Evolutionary conservation across 345 rosid genomes (phyloP), one percentile per base, ranked within the genome.

Genomic region (Eutrema yunnanense): DNA sequence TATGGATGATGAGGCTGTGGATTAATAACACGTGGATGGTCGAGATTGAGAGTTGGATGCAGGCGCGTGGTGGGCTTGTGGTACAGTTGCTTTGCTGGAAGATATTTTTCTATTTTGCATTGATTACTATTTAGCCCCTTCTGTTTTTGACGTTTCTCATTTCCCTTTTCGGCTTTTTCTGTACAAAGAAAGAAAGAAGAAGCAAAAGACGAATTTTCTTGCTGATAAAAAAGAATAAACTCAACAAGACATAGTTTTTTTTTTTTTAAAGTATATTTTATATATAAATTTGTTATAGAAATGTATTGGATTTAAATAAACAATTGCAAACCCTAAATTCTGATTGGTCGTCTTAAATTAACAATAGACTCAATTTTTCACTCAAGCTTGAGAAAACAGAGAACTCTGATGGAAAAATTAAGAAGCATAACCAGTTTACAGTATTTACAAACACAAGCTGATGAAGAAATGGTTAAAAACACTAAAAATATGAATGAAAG

Each of bases 1-100:
- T 38, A 26, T 4, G 60, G 67, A 14, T 19, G 62, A 54, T 78
- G 74, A 8, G 82, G 84, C 51, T 82, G 10, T 51, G 56, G 84
- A 87, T 83, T 4, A 0, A 0, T 0, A 76, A 73, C 72, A 81
- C 79, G 87, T 89, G 94, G 82, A 80, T 73, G 75, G 75, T 56
- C 27, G 0, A 6, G 80, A 76, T 76, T 69, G 40, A 69, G 51
- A 60, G 37, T 10, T 63, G 67, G 36, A 2, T 1, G 43, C 1
- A 65, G 74, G 86, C 79, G 96, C 84, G 94, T 88, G 96, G 70
- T n/a, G 0, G 57, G 46, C 74, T 5, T 53, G 44, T 77, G 74
- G 61, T 84, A 12, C 1, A 2, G 43, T 4, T 53, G 70, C 79
- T 75, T 46, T 68, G 52, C 58, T 75, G 79, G 70, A 14, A 62